These are phyloP conservation scores for Colletotrichum siamense DNA, from an alignment of 2,329 filamentous ascomycete genomes.

Conservation along the genomic window DNA sequence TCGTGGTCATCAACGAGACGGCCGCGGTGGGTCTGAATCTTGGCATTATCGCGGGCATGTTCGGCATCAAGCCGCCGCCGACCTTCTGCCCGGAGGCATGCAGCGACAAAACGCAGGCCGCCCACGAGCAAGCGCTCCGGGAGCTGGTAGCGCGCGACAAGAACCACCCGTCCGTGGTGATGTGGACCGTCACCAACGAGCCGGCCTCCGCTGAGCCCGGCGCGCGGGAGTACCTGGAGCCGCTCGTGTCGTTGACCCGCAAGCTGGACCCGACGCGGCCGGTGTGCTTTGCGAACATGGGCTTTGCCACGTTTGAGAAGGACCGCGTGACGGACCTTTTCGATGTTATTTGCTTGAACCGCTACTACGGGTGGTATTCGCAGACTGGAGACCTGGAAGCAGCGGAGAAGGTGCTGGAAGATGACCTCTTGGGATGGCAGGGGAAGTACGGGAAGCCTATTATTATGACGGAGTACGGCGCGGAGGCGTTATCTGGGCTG, in stretches of 20 bases:
- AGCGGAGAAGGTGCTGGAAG: slow-evolving; percentile 27
- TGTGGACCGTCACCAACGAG: slow-evolving; percentile 31
- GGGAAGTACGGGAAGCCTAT: slow-evolving; percentile 31
- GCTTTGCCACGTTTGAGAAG: not conserved
- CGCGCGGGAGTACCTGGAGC: slow-evolving; percentile 29
- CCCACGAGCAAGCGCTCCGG: slow-evolving; percentile 26
- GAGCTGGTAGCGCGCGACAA: slow-evolving; percentile 31
- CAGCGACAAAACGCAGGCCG: slow-evolving; percentile 20
- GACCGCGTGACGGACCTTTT: slow-evolving; percentile 30
- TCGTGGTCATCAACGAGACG: slow-evolving; percentile 33
- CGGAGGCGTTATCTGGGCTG: slow-evolving; percentile 31
- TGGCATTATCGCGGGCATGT: slow-evolving; percentile 17
- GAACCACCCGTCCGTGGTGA: slow-evolving; percentile 30
- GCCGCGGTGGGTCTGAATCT: slow-evolving; percentile 31
- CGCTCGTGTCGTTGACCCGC: slow-evolving; percentile 25
- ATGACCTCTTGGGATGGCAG: slow-evolving; percentile 28
- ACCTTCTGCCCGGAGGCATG: slow-evolving; percentile 26
- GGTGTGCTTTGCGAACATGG: slow-evolving; percentile 29
- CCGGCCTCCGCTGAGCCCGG: slow-evolving; percentile 26
- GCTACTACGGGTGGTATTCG: slow-evolving; percentile 33
- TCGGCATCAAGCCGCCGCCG: not conserved
- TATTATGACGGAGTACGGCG: slow-evolving; percentile 33
- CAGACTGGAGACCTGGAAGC: slow-evolving; percentile 26
- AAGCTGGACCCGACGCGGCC: slow-evolving; percentile 30
- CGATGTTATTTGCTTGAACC: slow-evolving; percentile 32